Base-by-base conservation (phyloP, 2,329 filamentous ascomycete genomes). In the Xylariomycetidae sp. region DNA sequence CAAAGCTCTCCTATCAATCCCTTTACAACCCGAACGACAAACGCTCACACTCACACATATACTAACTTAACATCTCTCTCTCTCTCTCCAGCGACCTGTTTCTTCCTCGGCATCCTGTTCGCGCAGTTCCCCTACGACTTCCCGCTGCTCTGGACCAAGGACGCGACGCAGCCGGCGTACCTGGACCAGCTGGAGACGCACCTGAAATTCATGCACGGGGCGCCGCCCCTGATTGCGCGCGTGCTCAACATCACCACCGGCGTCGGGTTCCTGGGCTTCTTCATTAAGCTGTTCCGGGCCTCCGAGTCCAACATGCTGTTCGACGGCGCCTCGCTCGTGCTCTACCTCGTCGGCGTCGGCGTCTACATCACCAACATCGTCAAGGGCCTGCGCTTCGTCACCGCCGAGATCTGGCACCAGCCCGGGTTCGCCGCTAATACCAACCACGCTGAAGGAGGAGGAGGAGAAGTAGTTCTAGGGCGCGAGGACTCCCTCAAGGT, bases 81-180 rank as follows among this genome's bases (percentile, higher is more conserved):
- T 16, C 11, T 18, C 15, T 20, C 33, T 32, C 23, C 51, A 89
- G 85, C 85, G 45, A 88, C 85, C 46, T 95, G 87, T 63, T 98
- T 98, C 77, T 95, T 97, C 77, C 84, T 98, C 45, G 92, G 92
- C 51, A 88, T 97, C 62, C 82, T 98, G 63, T 98, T 97, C 76
- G 88, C 88, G 51, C 81, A 82, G 44, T 94, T 97, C 64, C 89
- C 92, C 41, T 98, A 97, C 72, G 92, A 94, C 71, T 92, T 88
- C 67, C 84, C 87, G 40, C 81, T 92, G 43, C 82, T 94, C 34
- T 94, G 87, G 75, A 83, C 82, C 32, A 77, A 78, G 18, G 79
- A 76, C 26, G 71, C 70, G 35, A 70, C 85, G 33, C 71, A 75
- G 40, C 69, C 72, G 25, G 58, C 72, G 27, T 94, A 90, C 74